Conservation (phyloP, 148 eudicot species). For the Vaccinium darrowii region DNA sequence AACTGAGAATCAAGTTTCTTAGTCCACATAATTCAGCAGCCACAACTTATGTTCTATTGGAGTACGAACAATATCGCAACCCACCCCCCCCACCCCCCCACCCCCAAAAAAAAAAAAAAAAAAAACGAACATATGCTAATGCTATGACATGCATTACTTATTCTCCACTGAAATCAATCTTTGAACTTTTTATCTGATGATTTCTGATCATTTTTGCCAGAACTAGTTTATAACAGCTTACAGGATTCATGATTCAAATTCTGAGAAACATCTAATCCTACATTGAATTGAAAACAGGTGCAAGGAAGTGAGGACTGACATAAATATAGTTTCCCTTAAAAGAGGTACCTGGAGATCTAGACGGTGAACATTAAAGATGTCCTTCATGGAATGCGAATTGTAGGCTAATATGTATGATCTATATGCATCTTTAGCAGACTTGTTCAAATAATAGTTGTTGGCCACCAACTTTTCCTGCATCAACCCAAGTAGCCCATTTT, state of each 20-base stretch:
- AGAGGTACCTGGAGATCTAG: constrained; percentile 78
- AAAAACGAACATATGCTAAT: neutral
- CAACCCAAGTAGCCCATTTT: neutral
- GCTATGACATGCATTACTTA: neutral
- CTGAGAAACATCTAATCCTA: neutral
- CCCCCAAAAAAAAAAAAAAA: neutral
- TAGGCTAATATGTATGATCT: constrained; percentile 74
- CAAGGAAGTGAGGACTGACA: neutral
- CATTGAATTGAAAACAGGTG: neutral
- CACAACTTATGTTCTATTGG: neutral
- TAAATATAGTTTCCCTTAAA: neutral
- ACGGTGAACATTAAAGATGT: constrained; percentile 78
- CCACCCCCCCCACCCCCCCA: neutral
- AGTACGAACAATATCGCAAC: neutral
- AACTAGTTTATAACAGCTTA: neutral
- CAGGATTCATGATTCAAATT: neutral
- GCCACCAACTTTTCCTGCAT: constrained; percentile 76
- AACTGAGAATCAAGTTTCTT: neutral
- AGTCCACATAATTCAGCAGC: neutral
- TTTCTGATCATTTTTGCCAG: neutral
- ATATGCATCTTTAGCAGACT: constrained; percentile 93
- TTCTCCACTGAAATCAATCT: neutral
- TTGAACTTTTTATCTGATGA: neutral
- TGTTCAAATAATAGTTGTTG: constrained; percentile 69
- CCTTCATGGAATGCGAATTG: constrained; percentile 94